Evolutionary conservation across 768 basidiomycete species (phyloP).

Genomic region (Serendipita sp.): DNA sequence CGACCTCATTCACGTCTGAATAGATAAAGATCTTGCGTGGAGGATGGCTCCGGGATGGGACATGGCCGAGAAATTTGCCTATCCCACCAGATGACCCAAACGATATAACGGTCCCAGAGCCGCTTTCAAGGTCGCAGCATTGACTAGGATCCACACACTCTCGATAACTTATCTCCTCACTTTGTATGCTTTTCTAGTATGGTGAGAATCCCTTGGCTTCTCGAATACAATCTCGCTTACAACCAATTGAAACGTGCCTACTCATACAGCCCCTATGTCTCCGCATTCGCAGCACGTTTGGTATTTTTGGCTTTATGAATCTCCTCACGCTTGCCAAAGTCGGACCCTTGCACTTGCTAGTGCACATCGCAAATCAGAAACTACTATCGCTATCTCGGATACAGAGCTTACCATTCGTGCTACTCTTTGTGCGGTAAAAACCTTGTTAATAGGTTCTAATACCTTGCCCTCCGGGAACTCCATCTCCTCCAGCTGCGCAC

Average conservation of each 20-base stretch:
- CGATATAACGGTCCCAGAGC: neutral
- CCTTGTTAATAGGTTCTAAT: constrained; percentile 66
- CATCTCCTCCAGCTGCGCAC: constrained; percentile 62
- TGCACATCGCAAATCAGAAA: neutral
- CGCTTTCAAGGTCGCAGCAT: neutral
- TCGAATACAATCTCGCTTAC: too few relatives aligned
- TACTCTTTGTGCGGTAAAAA: constrained; percentile 84
- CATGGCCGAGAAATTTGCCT: neutral
- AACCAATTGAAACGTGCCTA: too few relatives aligned
- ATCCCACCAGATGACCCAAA: neutral
- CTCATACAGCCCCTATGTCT: too few relatives aligned
- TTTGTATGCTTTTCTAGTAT: too few relatives aligned
- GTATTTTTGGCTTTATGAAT: constrained; percentile 51
- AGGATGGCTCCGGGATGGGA: neutral
- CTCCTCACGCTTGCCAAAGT: constrained; percentile 79
- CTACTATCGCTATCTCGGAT: neutral
- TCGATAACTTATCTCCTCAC: neutral
- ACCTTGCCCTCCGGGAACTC: constrained; percentile 63
- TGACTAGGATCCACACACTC: neutral
- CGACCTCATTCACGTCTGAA: neutral
- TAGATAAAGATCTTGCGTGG: neutral
- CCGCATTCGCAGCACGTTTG: constrained; percentile 5
- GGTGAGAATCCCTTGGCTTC: too few relatives aligned
- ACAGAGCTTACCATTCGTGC: constrained; percentile 71
- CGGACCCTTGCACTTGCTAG: constrained; percentile 71